phyloP scores from a whole-genome alignment of 345 rosid species.

The Boechera divaricarpa region DNA sequence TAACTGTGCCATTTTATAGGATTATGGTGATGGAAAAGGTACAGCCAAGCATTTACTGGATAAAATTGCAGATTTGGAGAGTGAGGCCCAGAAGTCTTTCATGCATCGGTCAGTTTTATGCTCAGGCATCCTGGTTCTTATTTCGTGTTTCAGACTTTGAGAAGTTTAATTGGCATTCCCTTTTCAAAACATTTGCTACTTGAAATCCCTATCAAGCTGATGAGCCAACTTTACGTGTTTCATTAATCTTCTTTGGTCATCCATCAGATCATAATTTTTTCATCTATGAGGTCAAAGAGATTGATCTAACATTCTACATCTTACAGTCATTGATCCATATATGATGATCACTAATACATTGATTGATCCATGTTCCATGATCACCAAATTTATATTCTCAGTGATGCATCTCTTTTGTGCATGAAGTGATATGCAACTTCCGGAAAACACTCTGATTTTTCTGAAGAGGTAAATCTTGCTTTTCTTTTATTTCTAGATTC shows the following conservation, averaged over 20 bases:
- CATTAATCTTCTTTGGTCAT: conserved; percentile 22
- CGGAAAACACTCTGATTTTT: neutral
- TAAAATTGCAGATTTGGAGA: conserved; percentile 77
- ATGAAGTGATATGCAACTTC: too few species aligned
- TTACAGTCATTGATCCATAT: neutral
- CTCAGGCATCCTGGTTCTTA: conserved; percentile 24
- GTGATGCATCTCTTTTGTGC: too few species aligned
- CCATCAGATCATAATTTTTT: neutral
- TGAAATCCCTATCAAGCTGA: neutral
- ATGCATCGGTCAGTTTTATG: conserved; percentile 87
- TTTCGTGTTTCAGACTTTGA: conserved; percentile 14
- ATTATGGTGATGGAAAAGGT: conserved; percentile 78
- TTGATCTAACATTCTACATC: neutral
- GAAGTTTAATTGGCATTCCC: conserved; percentile 16
- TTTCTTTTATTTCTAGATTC: conserved; percentile 55
- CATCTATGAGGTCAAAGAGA: neutral
- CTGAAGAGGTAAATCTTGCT: conserved; percentile 1
- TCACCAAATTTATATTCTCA: too few species aligned
- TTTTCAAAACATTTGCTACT: conserved; percentile 26
- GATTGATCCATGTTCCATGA: too few species aligned
- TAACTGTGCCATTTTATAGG: conserved; percentile 51
- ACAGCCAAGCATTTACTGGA: conserved; percentile 81
- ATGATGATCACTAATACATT: neutral
- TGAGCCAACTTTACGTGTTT: conserved; percentile 12
- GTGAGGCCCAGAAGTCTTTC: conserved; percentile 97